These are phyloP conservation scores for Westerdykella ornata DNA, from an alignment of 2,329 filamentous ascomycete genomes.

Conservation along the genomic window DNA sequence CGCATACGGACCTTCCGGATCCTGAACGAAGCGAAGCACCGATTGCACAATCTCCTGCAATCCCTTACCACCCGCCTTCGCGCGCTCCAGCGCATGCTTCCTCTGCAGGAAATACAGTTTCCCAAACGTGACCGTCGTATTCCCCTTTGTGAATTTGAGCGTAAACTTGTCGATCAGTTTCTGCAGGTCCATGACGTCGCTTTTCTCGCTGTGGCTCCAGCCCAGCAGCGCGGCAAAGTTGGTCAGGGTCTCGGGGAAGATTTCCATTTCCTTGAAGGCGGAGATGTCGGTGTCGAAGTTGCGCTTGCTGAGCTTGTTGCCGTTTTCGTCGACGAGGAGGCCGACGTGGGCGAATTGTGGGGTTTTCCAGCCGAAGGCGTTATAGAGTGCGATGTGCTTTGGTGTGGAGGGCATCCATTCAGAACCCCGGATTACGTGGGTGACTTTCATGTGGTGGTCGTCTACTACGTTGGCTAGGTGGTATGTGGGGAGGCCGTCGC, in stretches of 20 bases:
- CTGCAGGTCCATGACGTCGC: slow-evolving; percentile 64
- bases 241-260: slow-evolving; percentile 57
- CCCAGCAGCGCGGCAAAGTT: slow-evolving; percentile 85
- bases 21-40: slow-evolving; percentile 26
- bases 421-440: slow-evolving; percentile 87
- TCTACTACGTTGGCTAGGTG: slow-evolving; percentile 97
- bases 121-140: slow-evolving; percentile 71
- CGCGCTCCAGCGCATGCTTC: slow-evolving; percentile 53
- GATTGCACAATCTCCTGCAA: slow-evolving; percentile 35
- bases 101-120: slow-evolving; percentile 78
- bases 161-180: slow-evolving; percentile 71
- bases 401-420: slow-evolving; percentile 97
- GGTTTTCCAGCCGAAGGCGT: slow-evolving; percentile 45
- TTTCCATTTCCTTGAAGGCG: slow-evolving; percentile 51
- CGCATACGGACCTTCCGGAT: slow-evolving; percentile 20
- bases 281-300: slow-evolving; percentile 53
- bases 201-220: slow-evolving; percentile 64
- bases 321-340: slow-evolving; percentile 42
- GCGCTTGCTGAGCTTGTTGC: slow-evolving; percentile 66
- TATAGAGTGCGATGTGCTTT: slow-evolving; percentile 56
- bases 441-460: slow-evolving; percentile 91
- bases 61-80: slow-evolving; percentile 40
- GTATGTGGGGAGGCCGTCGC: slow-evolving; percentile 88
- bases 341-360: slow-evolving; percentile 47
- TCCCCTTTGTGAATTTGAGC: slow-evolving; percentile 83